Percentiles rank a stretch among this genome's conserved stretches.
Conservation (phyloP, 73 alveolate species). For the Paramecium sexaurelia region DNA sequence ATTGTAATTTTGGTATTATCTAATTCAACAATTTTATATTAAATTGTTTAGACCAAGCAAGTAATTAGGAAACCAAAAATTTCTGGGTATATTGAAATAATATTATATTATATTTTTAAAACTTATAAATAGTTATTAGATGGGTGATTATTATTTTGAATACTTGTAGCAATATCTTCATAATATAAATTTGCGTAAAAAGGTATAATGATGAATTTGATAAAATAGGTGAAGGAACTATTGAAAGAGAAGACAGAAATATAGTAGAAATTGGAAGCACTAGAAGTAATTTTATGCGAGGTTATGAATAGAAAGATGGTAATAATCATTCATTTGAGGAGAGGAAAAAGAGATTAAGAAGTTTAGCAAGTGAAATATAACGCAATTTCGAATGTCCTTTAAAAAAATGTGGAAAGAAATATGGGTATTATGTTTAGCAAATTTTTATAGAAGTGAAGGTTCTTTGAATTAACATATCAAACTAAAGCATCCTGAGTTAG, state of each 20-base stretch:
- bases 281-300: not conserved
- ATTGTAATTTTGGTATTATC: no score
- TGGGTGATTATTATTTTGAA: not conserved
- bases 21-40: no score
- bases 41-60: no score
- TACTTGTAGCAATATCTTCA: not conserved
- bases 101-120: not conserved
- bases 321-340: conserved; percentile 6
- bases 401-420: not conserved
- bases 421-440: not conserved
- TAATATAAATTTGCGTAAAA: not conserved
- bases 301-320: not conserved
- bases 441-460: conserved; percentile 6
- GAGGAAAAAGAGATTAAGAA: conserved; percentile 26
- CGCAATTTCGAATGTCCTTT: not conserved
- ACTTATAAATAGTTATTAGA: not conserved
- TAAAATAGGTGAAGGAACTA: not conserved
- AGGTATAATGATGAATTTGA: not conserved
- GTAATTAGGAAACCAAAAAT: not conserved
- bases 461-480: conserved; percentile 25
- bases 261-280: not conserved
- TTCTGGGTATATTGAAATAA: not conserved
- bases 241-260: not conserved
- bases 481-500: conserved; percentile 39
- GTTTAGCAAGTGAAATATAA: conserved; percentile 42